Evolutionary conservation across 345 rosid species (phyloP).

Genomic region (Cochlearia excelsa): DNA sequence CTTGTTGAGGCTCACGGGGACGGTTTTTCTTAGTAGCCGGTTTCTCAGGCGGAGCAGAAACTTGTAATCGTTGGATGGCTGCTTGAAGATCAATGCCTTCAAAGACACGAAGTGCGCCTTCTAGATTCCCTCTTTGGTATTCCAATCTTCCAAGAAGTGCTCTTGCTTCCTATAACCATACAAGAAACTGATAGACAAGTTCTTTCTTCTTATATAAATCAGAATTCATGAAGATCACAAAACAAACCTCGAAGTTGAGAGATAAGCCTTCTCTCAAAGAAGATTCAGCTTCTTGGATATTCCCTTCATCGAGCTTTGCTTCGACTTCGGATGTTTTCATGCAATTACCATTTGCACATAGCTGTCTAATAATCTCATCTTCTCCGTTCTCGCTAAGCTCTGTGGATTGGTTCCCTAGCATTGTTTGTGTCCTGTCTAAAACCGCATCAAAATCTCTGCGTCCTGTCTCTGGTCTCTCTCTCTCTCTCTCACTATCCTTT

Average conservation of each 20-base stretch:
- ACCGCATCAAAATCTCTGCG: constrained; percentile 22
- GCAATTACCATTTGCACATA: constrained; percentile 69
- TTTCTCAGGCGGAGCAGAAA: constrained; percentile 49
- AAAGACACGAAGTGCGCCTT: constrained; percentile 86
- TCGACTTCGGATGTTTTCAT: constrained; percentile 73
- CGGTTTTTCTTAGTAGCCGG: constrained; percentile 49
- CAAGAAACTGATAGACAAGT: background rate
- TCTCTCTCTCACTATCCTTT: constrained; percentile 6
- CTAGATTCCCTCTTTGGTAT: constrained; percentile 90
- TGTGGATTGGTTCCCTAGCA: constrained; percentile 38
- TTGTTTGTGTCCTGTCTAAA: constrained; percentile 30
- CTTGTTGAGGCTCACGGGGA: constrained; percentile 46
- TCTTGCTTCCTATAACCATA: constrained; percentile 70
- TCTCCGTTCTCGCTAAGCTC: constrained; percentile 43
- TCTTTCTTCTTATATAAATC: background rate
- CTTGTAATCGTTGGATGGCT: constrained; percentile 69
- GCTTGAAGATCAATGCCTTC: constrained; percentile 96
- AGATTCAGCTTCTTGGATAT: constrained; percentile 89
- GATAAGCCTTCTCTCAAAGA: constrained; percentile 84
- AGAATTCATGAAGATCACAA: background rate
- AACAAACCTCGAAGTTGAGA: constrained; percentile 71
- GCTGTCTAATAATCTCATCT: constrained; percentile 36
- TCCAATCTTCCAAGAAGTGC: constrained; percentile 94
- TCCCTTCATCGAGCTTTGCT: constrained; percentile 86
- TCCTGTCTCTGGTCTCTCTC: background rate